phyloP scores from a whole-genome alignment of 352 stramenopile species.

The Globisporangium orthogonon region DNA sequence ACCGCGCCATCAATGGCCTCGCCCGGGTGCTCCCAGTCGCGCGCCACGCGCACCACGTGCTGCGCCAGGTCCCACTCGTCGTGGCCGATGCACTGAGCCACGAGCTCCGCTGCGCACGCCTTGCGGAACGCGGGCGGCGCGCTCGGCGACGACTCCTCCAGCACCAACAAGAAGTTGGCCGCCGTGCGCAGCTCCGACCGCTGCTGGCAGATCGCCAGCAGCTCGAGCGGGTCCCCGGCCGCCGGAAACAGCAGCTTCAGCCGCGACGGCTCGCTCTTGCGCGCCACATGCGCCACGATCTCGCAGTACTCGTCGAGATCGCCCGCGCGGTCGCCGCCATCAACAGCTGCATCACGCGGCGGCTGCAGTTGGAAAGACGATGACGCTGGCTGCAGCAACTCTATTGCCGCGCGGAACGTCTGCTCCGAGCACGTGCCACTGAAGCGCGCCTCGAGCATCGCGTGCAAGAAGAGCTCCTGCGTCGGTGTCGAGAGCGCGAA shows the following conservation, averaged over 20 bases:
- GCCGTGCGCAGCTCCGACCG: constrained; percentile 69
- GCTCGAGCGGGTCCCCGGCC: constrained; percentile 57
- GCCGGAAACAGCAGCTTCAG: constrained; percentile 61
- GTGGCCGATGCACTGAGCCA: constrained; percentile 68
- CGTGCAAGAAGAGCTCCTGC: constrained; percentile 75
- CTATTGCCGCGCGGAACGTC: constrained; percentile 36
- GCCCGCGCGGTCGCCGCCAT: background rate
- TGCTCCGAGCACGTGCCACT: constrained; percentile 30
- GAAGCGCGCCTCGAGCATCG: constrained; percentile 71
- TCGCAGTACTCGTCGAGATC: constrained; percentile 81
- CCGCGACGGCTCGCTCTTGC: constrained; percentile 78
- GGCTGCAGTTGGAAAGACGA: too few species aligned
- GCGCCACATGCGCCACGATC: constrained; percentile 76
- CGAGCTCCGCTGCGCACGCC: constrained; percentile 50
- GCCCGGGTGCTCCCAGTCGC: constrained; percentile 58
- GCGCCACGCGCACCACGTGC: constrained; percentile 74
- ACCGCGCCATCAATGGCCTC: constrained; percentile 7
- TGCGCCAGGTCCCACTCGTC: constrained; percentile 67
- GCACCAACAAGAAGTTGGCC: constrained; percentile 77
- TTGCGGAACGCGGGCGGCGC: constrained; percentile 30
- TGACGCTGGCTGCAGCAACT: constrained; percentile 34
- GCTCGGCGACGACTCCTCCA: constrained; percentile 55
- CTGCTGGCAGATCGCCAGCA: constrained; percentile 55
- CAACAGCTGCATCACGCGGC: too few species aligned
- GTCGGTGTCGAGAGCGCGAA: constrained; percentile 64